phyloP scores from a whole-genome alignment of 2,329 filamentous ascomycete species.

The Elsinoe ampelina region DNA sequence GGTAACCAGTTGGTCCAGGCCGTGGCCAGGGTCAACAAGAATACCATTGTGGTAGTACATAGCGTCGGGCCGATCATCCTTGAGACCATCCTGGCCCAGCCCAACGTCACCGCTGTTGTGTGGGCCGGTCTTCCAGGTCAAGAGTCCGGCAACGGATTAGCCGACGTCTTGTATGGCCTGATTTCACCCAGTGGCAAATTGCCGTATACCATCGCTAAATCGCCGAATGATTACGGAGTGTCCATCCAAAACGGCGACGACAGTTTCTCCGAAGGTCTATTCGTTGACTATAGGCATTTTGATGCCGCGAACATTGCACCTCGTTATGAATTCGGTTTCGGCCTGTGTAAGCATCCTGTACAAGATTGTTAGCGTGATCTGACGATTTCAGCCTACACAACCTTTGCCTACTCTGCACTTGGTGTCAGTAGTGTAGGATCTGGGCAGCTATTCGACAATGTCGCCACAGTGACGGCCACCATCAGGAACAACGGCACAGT shows the following conservation, averaged over 20 bases:
- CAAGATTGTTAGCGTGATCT: background rate
- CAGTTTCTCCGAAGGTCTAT: constrained; percentile 65
- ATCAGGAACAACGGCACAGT: constrained; percentile 54
- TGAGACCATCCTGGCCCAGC: constrained; percentile 21
- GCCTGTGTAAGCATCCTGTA: constrained; percentile 27
- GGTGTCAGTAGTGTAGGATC: constrained; percentile 44
- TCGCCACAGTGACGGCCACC: constrained; percentile 48
- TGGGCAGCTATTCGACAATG: constrained; percentile 55
- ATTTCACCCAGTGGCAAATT: constrained; percentile 72
- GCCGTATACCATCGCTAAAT: constrained; percentile 77
- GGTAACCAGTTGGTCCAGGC: constrained; percentile 33
- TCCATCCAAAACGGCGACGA: background rate
- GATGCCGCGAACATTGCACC: constrained; percentile 66
- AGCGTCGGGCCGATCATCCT: constrained; percentile 24
- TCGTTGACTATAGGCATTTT: constrained; percentile 84
- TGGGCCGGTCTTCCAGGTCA: constrained; percentile 52
- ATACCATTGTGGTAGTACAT: constrained; percentile 41
- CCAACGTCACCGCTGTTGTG: constrained; percentile 31
- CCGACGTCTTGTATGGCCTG: constrained; percentile 69
- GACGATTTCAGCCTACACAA: constrained; percentile 30
- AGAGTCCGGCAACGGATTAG: constrained; percentile 74
- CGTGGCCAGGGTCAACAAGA: constrained; percentile 38
- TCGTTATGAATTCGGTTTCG: constrained; percentile 78
- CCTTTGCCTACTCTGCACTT: constrained; percentile 33
- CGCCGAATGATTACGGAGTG: constrained; percentile 55